Base-by-base conservation (phyloP, 306 rosid species). In the Potentilla sterilis region DNA sequence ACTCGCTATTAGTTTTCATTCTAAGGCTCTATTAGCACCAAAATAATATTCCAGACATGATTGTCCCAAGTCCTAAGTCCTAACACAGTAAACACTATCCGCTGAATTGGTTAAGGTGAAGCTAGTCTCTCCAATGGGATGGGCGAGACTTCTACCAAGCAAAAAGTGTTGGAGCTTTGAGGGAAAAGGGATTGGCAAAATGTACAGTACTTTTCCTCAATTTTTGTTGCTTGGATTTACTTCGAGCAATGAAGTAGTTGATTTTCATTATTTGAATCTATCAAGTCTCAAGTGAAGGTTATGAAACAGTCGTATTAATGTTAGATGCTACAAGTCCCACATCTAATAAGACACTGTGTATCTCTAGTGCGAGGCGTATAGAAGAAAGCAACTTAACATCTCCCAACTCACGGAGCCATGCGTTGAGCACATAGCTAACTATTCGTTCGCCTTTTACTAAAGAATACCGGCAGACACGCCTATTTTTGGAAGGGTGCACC, bases 391-490 rank as follows among this genome's bases (percentile, higher is more conserved):
- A 6, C 32, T 55, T 10, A 0, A 22, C 58, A 19, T 13, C 3
- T 18, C 1, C 4, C 4, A 15, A 5, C 7, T 49, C 28, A 48
- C 16, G 63, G 19, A 49, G 63, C 75, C 63, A 51, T 70, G 75
- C n/a, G 47, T 49, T 34, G 19, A 70, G 47, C 75, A 70, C 75
- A 49, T 5, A 49, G 63, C 34, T 19, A 70, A 70, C 63, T 70
- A 70, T 70, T 49, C 46, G 49, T 49, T 70, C 47, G 75, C 63
- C 75, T 70, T 70, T 70, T 70, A 69, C 47, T 51, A 70, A 70
- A 51, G 63, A 70, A 51, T 51, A 51, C 41, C 58, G 85, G 85
- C 81, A 68, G n/a, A n/a, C 83, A 78, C 72, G 77, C 75, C 67
- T 41, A 82, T 74, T 85, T 85, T 81, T 82, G 37, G 32, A 73